A percentile compares a stretch with the other conserved stretches of the same genome.
phyloP scores from a whole-genome alignment of 225 moss, liverwort and hornwort species.

The Bryum argenteum region DNA sequence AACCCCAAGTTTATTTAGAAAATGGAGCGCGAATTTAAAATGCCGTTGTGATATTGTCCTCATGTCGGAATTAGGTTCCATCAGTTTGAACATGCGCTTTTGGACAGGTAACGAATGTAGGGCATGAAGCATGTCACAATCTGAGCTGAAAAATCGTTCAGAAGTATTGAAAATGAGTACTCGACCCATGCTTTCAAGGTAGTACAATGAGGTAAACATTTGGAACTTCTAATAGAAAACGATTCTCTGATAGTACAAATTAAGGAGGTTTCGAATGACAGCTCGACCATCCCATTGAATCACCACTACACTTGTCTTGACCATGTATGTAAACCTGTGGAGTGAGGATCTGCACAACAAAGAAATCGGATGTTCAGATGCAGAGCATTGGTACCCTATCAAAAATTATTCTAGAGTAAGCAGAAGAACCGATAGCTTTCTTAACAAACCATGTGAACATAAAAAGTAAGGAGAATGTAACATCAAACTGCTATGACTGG shows the following conservation, averaged over 20 bases:
- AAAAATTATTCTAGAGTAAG: background rate
- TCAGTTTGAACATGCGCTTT: too few species aligned
- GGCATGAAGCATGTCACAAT: too few species aligned
- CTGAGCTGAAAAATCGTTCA: too few species aligned
- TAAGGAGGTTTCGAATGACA: constrained; percentile 33
- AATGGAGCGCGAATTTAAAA: too few species aligned
- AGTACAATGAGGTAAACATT: too few species aligned
- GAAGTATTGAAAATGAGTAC: too few species aligned
- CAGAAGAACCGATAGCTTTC: constrained; percentile 1
- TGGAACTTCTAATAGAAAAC: too few species aligned
- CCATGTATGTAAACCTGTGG: constrained; percentile 67
- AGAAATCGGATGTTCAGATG: constrained; percentile 22
- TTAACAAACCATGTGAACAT: background rate
- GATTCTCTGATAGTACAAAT: constrained; percentile 3
- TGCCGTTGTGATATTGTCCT: too few species aligned
- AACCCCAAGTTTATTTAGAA: too few species aligned
- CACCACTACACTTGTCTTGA: constrained; percentile 41
- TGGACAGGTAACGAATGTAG: too few species aligned
- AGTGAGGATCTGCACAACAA: constrained; percentile 48
- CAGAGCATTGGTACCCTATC: background rate
- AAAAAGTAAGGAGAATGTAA: background rate
- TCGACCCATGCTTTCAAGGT: too few species aligned
- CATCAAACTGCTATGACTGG: constrained; percentile 5
- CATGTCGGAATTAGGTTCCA: too few species aligned
- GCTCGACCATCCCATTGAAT: constrained; percentile 43